Conservation (phyloP, 1,284 basidiomycete species). For the Boletus hoseneyae region DNA sequence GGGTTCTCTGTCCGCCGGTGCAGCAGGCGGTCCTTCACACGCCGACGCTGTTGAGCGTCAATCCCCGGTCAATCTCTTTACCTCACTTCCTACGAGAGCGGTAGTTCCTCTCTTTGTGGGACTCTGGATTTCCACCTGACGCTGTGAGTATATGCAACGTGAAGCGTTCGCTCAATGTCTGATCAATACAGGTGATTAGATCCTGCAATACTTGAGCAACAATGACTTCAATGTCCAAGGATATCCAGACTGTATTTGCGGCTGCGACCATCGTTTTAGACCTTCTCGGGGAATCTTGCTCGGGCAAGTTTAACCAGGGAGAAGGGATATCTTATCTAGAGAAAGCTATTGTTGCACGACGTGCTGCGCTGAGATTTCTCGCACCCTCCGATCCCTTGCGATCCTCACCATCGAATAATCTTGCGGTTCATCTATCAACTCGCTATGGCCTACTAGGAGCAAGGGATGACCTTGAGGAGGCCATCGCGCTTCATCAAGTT, state of each 20-base stretch:
- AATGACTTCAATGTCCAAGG: neutral
- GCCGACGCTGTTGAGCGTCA: no score
- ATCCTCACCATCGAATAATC: neutral
- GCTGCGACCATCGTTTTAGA: neutral
- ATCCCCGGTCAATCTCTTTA: no score
- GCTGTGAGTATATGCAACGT: no score
- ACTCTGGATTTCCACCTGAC: no score
- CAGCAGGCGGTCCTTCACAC: no score
- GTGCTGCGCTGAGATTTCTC: neutral
- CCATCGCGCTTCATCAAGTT: neutral
- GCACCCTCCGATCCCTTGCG: neutral
- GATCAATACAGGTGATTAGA: neutral
- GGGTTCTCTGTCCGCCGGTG: no score
- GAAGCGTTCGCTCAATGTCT: no score
- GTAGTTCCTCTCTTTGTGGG: no score
- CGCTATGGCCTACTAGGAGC: neutral
- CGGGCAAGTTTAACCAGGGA: neutral
- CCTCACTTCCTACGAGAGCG: no score
- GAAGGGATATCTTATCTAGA: neutral
- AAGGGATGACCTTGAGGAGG: slow-evolving; percentile 2
- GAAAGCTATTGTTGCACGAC: neutral
- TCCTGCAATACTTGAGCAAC: neutral
- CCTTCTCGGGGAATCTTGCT: neutral
- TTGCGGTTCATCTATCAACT: neutral
- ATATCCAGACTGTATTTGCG: neutral